phyloP scores from a whole-genome alignment of 2,329 filamentous ascomycete genomes.

The Orbilia quercus region DNA sequence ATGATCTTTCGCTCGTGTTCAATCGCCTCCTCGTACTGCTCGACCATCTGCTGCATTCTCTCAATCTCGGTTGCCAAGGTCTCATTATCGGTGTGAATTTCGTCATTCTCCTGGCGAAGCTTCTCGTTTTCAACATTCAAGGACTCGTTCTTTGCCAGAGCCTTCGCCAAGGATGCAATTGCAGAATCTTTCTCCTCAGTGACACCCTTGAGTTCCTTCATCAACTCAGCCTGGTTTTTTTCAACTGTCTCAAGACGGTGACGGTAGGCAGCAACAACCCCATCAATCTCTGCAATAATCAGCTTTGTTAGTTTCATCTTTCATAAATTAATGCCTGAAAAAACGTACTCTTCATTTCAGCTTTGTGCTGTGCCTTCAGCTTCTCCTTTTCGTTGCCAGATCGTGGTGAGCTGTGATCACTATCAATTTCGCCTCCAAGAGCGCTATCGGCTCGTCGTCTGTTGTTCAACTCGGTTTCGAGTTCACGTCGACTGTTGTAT shows the following conservation, averaged over 20 bases:
- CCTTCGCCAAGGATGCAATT: conserved; percentile 56
- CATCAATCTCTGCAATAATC: conserved; percentile 57
- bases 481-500: conserved; percentile 54
- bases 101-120: conserved; percentile 57
- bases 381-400: conserved; percentile 55
- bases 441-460: conserved; percentile 57
- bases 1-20: conserved; percentile 48
- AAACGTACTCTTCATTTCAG: conserved; percentile 59
- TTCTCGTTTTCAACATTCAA: conserved; percentile 29
- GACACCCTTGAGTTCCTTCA: conserved; percentile 50
- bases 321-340: neutral
- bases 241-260: conserved; percentile 57
- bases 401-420: conserved; percentile 51
- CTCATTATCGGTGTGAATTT: conserved; percentile 57
- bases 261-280: conserved; percentile 55
- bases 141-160: conserved; percentile 30
- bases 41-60: conserved; percentile 46
- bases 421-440: conserved; percentile 58
- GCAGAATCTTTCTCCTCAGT: conserved; percentile 59
- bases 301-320: conserved; percentile 18
- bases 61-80: conserved; percentile 57
- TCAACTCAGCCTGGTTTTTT: conserved; percentile 48
- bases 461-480: conserved; percentile 55
- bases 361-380: conserved; percentile 56
- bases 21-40: conserved; percentile 42